Conservation (phyloP, 306 rosid genomes). For the Cicer arietinum region DNA sequence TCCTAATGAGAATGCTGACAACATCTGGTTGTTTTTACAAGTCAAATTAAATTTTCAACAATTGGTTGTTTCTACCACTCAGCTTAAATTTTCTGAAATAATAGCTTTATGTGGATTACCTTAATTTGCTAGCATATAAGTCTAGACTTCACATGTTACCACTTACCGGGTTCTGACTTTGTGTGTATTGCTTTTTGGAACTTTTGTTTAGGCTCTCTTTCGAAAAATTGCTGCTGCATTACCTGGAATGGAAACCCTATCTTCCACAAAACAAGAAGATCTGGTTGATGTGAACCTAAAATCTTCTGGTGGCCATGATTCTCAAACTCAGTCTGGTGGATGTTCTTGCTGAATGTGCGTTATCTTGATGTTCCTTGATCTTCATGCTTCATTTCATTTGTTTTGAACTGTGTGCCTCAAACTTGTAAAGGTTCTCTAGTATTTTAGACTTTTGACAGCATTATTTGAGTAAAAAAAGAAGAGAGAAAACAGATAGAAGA, state of each 20-base stretch:
- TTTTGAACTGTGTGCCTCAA: conserved; percentile 36
- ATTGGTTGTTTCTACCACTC: conserved; percentile 21
- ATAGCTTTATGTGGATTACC: background rate
- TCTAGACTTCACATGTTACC: background rate
- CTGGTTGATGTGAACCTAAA: conserved; percentile 83
- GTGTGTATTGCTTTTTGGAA: background rate
- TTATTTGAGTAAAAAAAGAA: background rate
- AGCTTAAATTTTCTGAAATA: background rate
- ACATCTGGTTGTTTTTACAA: background rate
- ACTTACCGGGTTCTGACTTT: conserved; percentile 10
- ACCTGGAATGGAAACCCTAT: conserved; percentile 85
- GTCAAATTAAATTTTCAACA: background rate
- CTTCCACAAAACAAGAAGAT: conserved; percentile 82
- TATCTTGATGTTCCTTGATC: conserved; percentile 38
- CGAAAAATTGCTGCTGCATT: conserved; percentile 82
- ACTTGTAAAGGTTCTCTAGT: conserved; percentile 47
- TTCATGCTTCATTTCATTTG: conserved; percentile 38
- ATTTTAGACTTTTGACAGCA: conserved; percentile 37
- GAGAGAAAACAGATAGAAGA: conserved; percentile 20
- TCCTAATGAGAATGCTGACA: background rate
- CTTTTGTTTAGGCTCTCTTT: conserved; percentile 61
- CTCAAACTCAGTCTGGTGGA: conserved; percentile 68
- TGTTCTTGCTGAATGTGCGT: conserved; percentile 63
- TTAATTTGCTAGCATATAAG: conserved; percentile 18
- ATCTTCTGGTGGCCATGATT: conserved; percentile 52